phyloP scores from a whole-genome alignment of 2,329 filamentous ascomycete species.

The Fusarium brevicatenulatum region DNA sequence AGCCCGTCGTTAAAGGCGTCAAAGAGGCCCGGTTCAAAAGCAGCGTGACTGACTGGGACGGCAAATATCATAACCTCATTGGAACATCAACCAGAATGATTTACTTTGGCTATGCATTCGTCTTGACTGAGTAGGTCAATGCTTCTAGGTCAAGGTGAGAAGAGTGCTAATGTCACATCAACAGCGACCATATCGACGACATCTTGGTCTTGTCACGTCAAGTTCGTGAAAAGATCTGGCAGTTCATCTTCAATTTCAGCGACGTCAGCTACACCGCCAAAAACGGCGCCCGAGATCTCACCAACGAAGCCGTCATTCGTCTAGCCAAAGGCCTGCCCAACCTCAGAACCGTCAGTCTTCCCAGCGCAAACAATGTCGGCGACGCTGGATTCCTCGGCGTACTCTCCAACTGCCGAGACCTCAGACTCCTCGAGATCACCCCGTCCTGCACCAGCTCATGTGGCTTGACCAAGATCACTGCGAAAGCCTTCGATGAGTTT shows the following conservation, averaged over 20 bases:
- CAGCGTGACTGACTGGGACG: background rate
- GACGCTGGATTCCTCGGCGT: background rate
- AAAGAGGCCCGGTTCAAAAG: background rate
- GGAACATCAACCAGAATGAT: background rate
- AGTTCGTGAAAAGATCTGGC: background rate
- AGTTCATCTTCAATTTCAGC: background rate
- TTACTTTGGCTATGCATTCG: background rate
- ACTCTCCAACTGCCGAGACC: background rate
- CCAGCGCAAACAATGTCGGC: background rate
- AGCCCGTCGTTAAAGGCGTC: background rate
- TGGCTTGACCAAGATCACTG: background rate
- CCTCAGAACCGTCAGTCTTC: background rate
- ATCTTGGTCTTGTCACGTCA: background rate
- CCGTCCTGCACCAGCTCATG: accelerated
- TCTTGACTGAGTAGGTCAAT: background rate
- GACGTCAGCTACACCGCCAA: background rate
- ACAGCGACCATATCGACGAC: background rate
- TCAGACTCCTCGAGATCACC: constrained; percentile 5
- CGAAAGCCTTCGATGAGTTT: background rate
- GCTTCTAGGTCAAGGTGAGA: background rate
- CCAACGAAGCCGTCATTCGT: background rate
- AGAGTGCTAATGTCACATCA: background rate
- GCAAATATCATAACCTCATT: background rate
- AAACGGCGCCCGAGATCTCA: background rate
- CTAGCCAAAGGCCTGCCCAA: background rate